Evolutionary conservation across 257 asterid genomes (phyloP).

Genomic region (Solanum chiquidenum): DNA sequence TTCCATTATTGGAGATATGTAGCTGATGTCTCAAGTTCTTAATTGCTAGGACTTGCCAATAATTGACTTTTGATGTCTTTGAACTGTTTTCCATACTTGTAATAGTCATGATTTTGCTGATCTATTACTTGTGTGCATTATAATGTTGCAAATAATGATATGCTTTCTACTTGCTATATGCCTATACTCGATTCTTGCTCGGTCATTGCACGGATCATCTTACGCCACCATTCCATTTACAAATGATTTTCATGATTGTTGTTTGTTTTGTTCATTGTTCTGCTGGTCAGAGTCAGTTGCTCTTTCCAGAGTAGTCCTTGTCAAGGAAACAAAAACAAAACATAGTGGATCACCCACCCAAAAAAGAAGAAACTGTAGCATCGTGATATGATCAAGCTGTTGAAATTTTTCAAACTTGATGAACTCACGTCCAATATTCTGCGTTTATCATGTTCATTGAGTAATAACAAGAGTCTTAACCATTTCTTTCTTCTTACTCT

Average conservation of each 20-base stretch:
- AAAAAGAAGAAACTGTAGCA: conserved; percentile 23
- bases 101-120: background rate
- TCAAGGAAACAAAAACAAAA: conserved; percentile 22
- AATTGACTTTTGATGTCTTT: background rate
- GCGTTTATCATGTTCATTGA: background rate
- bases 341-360: conserved; percentile 54
- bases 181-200: background rate
- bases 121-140: background rate
- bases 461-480: background rate
- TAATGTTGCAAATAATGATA: background rate
- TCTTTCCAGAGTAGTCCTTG: conserved; percentile 9
- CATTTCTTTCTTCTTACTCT: background rate
- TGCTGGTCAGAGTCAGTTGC: conserved; percentile 8
- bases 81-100: background rate
- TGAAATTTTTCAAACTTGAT: conserved; percentile 1
- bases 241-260: conserved; percentile 17
- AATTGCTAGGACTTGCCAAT: background rate
- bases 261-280: conserved; percentile 15
- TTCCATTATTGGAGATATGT: background rate
- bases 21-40: background rate
- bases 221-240: background rate
- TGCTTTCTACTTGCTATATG: background rate
- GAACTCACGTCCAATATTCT: background rate
- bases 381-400: conserved; percentile 10
- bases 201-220: background rate